Evolutionary conservation across 257 asterid genomes (phyloP).

Genomic region (Catharanthus roseus): DNA sequence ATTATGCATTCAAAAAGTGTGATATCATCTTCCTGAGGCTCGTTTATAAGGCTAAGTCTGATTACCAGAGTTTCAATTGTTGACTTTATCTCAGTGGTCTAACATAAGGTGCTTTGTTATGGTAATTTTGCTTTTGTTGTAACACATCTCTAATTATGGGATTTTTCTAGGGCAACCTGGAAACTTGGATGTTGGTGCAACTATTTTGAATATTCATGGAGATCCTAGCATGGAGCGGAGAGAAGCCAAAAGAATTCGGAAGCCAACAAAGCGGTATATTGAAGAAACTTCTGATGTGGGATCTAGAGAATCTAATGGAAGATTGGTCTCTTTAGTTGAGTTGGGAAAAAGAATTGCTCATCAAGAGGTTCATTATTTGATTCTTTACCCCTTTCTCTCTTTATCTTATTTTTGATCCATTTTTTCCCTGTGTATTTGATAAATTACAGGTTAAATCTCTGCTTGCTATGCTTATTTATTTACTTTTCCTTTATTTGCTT

Average conservation of each 20-base stretch:
- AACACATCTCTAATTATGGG: slow-evolving; percentile 1
- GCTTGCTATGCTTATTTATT: neutral
- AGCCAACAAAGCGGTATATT: slow-evolving; percentile 84
- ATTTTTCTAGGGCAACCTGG: slow-evolving; percentile 33
- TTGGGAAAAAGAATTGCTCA: slow-evolving; percentile 29
- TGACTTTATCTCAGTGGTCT: neutral
- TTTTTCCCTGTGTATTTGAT: neutral
- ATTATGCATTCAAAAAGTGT: neutral
- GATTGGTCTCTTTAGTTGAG: slow-evolving; percentile 28
- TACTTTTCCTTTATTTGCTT: neutral
- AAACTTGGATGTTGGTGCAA: slow-evolving; percentile 24
- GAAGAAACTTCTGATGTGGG: slow-evolving; percentile 85
- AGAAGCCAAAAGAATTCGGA: slow-evolving; percentile 77
- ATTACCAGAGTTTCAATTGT: neutral
- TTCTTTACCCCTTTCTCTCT: neutral
- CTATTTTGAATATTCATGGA: slow-evolving; percentile 14
- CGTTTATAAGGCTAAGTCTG: neutral
- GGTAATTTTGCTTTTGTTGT: neutral
- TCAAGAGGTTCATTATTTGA: slow-evolving; percentile 42
- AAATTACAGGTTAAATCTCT: neutral
- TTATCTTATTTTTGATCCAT: too few relatives aligned
- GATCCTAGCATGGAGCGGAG: slow-evolving; percentile 47
- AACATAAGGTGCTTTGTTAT: neutral
- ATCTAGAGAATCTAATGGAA: slow-evolving; percentile 53
- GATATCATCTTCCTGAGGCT: neutral